These are phyloP conservation scores for Oryza brachyantha DNA, from an alignment of 176 grass and related monocot genomes.

Conservation along the genomic window DNA sequence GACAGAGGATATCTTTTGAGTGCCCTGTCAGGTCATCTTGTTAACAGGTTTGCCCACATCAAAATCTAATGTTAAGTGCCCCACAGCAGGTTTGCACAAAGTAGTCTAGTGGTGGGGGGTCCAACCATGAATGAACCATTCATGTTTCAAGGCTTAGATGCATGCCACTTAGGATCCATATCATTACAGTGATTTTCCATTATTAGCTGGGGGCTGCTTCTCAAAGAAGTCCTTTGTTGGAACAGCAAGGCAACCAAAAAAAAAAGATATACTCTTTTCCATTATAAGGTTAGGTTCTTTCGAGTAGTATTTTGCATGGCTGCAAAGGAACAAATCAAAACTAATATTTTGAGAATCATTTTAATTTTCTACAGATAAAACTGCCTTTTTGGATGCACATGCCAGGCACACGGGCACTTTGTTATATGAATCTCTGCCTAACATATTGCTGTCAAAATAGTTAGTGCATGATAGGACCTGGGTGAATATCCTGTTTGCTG, in stretches of 20 bases:
- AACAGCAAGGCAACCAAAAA: slow-evolving; percentile 2
- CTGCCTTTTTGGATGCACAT: slow-evolving; percentile 21
- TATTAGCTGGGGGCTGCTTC: slow-evolving; percentile 9
- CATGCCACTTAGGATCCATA: slow-evolving; percentile 28
- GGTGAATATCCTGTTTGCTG: slow-evolving; percentile 36
- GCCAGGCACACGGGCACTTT: neutral
- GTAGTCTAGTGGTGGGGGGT: slow-evolving; percentile 36
- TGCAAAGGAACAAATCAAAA: neutral
- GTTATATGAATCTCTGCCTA: slow-evolving; percentile 25
- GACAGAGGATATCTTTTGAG: slow-evolving; percentile 24
- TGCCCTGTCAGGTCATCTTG: slow-evolving; percentile 36
- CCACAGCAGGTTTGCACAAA: slow-evolving; percentile 15
- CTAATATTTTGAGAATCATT: slow-evolving; percentile 6
- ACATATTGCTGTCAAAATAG: slow-evolving; percentile 30
- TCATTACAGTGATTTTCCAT: slow-evolving; percentile 28
- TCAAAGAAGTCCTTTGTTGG: slow-evolving; percentile 17
- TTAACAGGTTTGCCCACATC: slow-evolving; percentile 35
- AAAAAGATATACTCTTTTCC: neutral
- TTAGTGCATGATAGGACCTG: slow-evolving; percentile 14
- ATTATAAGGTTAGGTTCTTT: slow-evolving; percentile 19
- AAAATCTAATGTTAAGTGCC: slow-evolving; percentile 37
- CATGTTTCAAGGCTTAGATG: slow-evolving; percentile 32
- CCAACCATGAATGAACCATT: slow-evolving; percentile 32
- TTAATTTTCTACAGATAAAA: slow-evolving; percentile 29
- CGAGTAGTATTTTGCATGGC: slow-evolving; percentile 3